These are phyloP conservation scores for Mycosphaerelloides madeirae DNA, from an alignment of 2,329 filamentous ascomycete genomes.

Conservation along the genomic window DNA sequence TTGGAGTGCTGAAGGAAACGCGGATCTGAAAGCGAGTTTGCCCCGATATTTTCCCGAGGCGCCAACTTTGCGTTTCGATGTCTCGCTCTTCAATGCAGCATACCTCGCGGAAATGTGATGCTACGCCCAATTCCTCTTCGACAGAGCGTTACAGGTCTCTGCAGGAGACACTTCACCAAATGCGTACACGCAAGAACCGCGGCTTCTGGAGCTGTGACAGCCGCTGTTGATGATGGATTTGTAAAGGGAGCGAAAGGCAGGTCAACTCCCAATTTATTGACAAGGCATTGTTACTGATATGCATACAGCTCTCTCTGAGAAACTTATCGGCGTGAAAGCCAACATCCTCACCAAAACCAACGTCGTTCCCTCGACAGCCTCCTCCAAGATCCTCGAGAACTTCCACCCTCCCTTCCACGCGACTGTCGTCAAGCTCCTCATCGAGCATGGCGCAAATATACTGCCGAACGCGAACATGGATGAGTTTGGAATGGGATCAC, in stretches of 20 bases:
- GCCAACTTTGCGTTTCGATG: background rate
- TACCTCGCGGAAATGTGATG: conserved; percentile 16
- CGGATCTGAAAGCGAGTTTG: too few relatives aligned
- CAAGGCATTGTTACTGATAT: too few relatives aligned
- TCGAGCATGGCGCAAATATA: conserved; percentile 57
- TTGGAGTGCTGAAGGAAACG: too few relatives aligned
- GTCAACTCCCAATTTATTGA: too few relatives aligned
- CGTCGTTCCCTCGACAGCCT: conserved; percentile 61
- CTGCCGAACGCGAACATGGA: conserved; percentile 80
- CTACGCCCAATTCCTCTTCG: conserved; percentile 15
- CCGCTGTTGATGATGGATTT: conserved; percentile 11
- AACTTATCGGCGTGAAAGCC: conserved; percentile 46
- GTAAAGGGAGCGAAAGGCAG: too few relatives aligned
- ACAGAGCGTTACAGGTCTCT: conserved; percentile 13
- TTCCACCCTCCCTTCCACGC: conserved; percentile 77
- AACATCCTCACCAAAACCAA: conserved; percentile 43
- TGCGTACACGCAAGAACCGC: conserved; percentile 2
- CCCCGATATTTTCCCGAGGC: too few relatives aligned
- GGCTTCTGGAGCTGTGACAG: background rate
- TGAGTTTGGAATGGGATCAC: conserved; percentile 92
- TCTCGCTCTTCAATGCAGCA: background rate
- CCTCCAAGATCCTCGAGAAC: conserved; percentile 63
- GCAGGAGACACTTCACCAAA: conserved; percentile 5
- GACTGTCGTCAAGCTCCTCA: conserved; percentile 68
- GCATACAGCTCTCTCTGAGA: conserved; percentile 20